phyloP scores from a whole-genome alignment of 352 stramenopile species.

The Saprolegnia diclina region DNA sequence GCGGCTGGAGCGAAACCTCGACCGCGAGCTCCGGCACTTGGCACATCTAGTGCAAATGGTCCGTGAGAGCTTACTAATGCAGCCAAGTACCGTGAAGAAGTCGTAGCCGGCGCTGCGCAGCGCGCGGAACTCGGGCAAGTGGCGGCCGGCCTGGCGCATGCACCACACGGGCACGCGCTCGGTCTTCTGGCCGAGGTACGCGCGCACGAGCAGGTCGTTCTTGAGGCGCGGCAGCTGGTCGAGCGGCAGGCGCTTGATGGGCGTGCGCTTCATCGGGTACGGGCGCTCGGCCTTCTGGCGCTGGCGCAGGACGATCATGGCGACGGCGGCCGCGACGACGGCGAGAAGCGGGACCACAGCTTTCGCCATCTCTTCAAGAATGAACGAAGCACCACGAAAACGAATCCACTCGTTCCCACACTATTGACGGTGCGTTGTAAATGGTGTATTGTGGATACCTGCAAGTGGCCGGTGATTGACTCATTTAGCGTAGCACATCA shows the following conservation, averaged over 20 bases:
- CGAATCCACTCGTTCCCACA: too few relatives aligned
- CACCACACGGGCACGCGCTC: conserved; percentile 94
- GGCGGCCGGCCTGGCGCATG: conserved; percentile 94
- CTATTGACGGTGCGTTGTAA: too few relatives aligned
- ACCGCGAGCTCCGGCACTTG: conserved; percentile 80
- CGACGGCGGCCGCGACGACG: conserved; percentile 2
- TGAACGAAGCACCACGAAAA: background rate
- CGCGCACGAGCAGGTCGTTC: conserved; percentile 86
- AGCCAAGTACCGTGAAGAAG: conserved; percentile 76
- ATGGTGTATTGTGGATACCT: too few relatives aligned
- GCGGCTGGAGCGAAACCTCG: conserved; percentile 96
- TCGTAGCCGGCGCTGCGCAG: conserved; percentile 77
- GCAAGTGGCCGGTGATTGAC: too few relatives aligned
- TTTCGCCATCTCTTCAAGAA: background rate
- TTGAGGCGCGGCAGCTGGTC: conserved; percentile 76
- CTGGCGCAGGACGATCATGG: conserved; percentile 1
- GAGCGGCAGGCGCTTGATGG: conserved; percentile 59
- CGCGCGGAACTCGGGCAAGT: conserved; percentile 84
- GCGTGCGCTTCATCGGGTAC: conserved; percentile 62
- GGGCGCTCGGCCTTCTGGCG: conserved; percentile 34
- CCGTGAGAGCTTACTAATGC: background rate
- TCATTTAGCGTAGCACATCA: too few relatives aligned
- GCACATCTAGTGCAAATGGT: conserved; percentile 54
- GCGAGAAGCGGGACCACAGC: conserved; percentile 8
- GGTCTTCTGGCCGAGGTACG: conserved; percentile 78